Base-by-base conservation (phyloP, 306 rosid genomes). In the Cicer yamashitae region DNA sequence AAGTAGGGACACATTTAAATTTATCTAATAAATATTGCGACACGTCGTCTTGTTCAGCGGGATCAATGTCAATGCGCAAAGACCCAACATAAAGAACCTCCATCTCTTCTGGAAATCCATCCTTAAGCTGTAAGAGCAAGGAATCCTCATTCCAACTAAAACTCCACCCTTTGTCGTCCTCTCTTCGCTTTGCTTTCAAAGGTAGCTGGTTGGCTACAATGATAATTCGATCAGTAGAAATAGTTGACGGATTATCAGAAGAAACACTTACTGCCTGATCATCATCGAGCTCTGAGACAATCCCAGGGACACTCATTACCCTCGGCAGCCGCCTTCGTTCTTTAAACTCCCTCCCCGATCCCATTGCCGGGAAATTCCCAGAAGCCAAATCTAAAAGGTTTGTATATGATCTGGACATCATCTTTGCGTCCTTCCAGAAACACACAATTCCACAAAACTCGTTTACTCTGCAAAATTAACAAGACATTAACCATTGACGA, bases 131-230 rank as follows among this genome's bases (percentile, higher is more conserved):
- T 63, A 86, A 84, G 60, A 91, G 88, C 87, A 91, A 78, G 7
- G 97, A 77, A 79, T 89, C 94, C 81, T 89, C 94, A 66, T 91
- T 91, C 93, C 93, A 86, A 84, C 87, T 86, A 83, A 91, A 89
- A 83, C 44, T 84, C 97, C 96, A 91, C 8, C 93, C 89, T 70
- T 79, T 79, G 62, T 80, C 70, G 65, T 91, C 89, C 14, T 88
- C 93, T 71, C 57, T 88, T 65, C 86, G 77, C 63, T 86, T 85
- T 54, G 87, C 97, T 80, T 77, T 91, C 71, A 91, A 67, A 9
- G 97, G 97, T 77, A 91, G 90, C 85, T 91, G 89, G 81, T 91
- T 89, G 3, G 96, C 94, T 38, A 91, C 97, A 62, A 91, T 83
- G 75, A 91, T 89, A 75, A 91, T 66, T 83, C 94, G 79, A 64